Evolutionary conservation across 345 rosid genomes (phyloP), one percentile per base, ranked within the genome.

Genomic region (Acer saccharum): DNA sequence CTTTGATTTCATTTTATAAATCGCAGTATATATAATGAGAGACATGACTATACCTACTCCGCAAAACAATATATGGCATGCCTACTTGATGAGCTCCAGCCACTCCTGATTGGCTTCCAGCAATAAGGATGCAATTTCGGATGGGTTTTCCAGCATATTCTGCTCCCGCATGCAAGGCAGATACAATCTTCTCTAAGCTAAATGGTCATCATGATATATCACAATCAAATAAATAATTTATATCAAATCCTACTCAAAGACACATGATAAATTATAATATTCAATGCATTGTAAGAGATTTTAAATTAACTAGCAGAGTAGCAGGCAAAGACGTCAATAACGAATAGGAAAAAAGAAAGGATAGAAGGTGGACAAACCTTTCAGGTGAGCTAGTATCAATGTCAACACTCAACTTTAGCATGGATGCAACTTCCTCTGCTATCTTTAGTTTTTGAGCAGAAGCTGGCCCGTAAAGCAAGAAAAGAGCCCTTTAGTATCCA

Each of bases 391-490:
- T 95, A 41, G 97, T 89, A 85, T 90, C 96, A 48, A 95, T 77
- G 58, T 90, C 92, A 70, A 95, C 98, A 71, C 85, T 90, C 86
- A 90, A 85, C 83, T 93, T 95, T 50, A 95, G 91, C 86, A 89
- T 72, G 14, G 96, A 89, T 29, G 98, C 99, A 83, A 95, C 94
- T 87, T 93, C 96, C 80, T 95, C 81, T 13, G 98, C 99, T 85
- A 95, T 88, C 87, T 86, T 85, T 81, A 88, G 96, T 84, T 90
- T 95, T 88, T 95, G 92, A 55, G 95, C 92, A 48, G 98, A 93
- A 23, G 81, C 99, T 95, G 89, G 76, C 41, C 78, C 74, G 4
- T 18, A 66, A 81, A 82, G 75, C 25, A 85, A 79, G 78, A 81
- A 58, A 21, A 64, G 39, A 75, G 32, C 20, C 65, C 66, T 71